phyloP scores from a whole-genome alignment of 345 rosid genomes.

The Brassica juncea region DNA sequence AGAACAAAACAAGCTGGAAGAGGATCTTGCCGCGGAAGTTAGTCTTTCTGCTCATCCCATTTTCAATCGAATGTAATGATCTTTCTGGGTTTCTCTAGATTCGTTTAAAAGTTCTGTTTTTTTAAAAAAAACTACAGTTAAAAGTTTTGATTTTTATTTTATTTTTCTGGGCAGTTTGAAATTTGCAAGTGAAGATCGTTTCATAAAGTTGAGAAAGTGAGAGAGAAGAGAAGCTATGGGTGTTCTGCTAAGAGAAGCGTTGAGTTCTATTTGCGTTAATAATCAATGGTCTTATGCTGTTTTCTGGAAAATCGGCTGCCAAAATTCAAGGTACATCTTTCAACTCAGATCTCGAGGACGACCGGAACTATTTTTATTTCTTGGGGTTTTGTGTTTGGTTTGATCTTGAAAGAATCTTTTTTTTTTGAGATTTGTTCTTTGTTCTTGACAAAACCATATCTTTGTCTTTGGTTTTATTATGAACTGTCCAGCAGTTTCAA shows the following conservation, averaged over 20 bases:
- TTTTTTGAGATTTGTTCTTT: slow-evolving; percentile 38
- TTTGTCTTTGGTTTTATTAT: slow-evolving; percentile 32
- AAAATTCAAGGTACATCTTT: slow-evolving; percentile 65
- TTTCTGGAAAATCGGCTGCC: slow-evolving; percentile 95
- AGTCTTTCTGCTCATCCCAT: slow-evolving; percentile 44
- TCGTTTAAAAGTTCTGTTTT: neutral
- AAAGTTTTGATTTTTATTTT: slow-evolving; percentile 10
- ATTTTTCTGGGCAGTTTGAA: slow-evolving; percentile 13
- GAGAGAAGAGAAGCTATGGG: slow-evolving; percentile 54
- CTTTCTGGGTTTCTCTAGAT: neutral
- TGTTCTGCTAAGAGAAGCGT: slow-evolving; percentile 66
- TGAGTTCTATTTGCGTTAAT: slow-evolving; percentile 71
- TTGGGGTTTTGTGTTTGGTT: slow-evolving; percentile 75
- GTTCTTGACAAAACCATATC: slow-evolving; percentile 43
- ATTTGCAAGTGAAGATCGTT: slow-evolving; percentile 32
- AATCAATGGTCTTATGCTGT: slow-evolving; percentile 89
- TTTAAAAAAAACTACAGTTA: neutral
- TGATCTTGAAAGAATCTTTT: slow-evolving; percentile 56
- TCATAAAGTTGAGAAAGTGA: neutral
- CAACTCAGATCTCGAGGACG: slow-evolving; percentile 42
- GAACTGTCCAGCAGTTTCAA: slow-evolving; percentile 37
- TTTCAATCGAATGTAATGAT: slow-evolving; percentile 35
- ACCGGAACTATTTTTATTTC: slow-evolving; percentile 27
- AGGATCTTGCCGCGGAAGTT: slow-evolving; percentile 99
- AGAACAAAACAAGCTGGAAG: slow-evolving; percentile 95